Conservation (phyloP, 1,284 basidiomycete genomes). For the Tilletia caries region DNA sequence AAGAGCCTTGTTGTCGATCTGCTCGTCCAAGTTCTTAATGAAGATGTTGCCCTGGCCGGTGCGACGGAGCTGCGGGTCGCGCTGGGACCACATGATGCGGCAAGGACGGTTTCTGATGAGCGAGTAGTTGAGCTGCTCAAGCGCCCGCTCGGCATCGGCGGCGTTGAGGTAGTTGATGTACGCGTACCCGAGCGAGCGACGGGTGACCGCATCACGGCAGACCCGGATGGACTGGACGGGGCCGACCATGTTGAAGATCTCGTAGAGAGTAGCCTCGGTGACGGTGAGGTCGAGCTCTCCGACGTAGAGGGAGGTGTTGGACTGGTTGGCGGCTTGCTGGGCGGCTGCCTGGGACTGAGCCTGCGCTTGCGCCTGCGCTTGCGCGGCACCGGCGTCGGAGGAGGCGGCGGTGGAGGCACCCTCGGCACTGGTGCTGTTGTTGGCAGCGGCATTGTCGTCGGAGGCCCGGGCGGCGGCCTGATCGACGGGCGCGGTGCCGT, state of each 20-base stretch:
- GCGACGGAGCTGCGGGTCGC: constrained; percentile 97
- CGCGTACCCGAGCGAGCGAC: constrained; percentile 98
- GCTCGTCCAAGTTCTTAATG: constrained; percentile 98
- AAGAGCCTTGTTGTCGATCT: constrained; percentile 99
- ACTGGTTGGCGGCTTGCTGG: constrained; percentile 26
- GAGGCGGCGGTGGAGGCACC: constrained; percentile 19
- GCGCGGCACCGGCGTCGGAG: constrained; percentile 23
- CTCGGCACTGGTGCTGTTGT: constrained; percentile 14
- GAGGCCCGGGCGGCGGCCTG: constrained; percentile 46
- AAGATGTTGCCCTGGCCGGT: constrained; percentile 99
- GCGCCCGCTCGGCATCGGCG: constrained; percentile 94
- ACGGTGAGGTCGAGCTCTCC: constrained; percentile 97
- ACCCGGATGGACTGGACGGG: constrained; percentile 98
- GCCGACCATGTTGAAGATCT: constrained; percentile 99
- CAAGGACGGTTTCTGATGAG: constrained; percentile 97
- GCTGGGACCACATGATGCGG: constrained; percentile 99
- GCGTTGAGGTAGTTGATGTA: constrained; percentile 99
- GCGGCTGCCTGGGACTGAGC: constrained; percentile 18
- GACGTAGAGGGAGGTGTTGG: constrained; percentile 83
- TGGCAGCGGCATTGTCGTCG: constrained; percentile 24
- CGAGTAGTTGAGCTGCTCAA: constrained; percentile 99
- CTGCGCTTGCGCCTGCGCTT: constrained; percentile 20
- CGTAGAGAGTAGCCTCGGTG: constrained; percentile 98
- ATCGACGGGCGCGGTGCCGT: constrained; percentile 28
- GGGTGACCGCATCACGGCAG: constrained; percentile 98